Base-by-base conservation (phyloP, 1,139 yeast species). In the Pichia sp. region DNA sequence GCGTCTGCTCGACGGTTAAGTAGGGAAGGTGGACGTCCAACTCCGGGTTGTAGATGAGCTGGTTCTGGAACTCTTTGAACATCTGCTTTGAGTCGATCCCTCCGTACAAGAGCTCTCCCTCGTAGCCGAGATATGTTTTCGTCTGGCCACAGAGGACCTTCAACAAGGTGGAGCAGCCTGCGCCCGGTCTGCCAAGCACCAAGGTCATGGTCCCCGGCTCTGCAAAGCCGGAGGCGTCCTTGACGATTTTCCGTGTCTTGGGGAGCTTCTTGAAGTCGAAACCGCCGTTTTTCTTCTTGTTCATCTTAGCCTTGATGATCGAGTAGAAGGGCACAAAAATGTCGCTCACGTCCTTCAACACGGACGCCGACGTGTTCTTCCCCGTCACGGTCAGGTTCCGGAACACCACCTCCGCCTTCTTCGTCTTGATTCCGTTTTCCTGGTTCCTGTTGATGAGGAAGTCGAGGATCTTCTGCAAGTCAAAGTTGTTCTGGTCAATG, bases 41-140 rank as follows among this genome's bases (percentile, higher is more conserved):
- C 63, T 75, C 79, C 8, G 78, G 78, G 26, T 74, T 72, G 58
- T 74, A 75, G 32, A 75, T 65, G 10, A 75, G 74, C 54, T 73
- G 74, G 47, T 77, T 75, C 47, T 75, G 64, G 54, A 65, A 68
- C 49, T 69, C 61, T 2, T 62, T 63, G 69, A 79, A 89, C 68
- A 82, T 90, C 38, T 84, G 92, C 63, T 79, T 76, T 45, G 89
- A 88, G 3, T 75, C 62, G 50, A 80, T 70, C 42, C 81, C 82
- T 62, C 79, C 79, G 58, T 79, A 81, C 15, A 72, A 46, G 44
- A 74, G 61, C 0, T 66, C 68, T 57, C 65, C 75, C 64, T 54
- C 65, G 6, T 55, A 51, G 13, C 57, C 54, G 8, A 57, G 41
- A 52, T 62, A 65, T 11, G 62, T 59, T 48, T 69, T 70, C 10